Conservation (phyloP, 768 basidiomycete species). For the Symmetrospora coprosmae region DNA sequence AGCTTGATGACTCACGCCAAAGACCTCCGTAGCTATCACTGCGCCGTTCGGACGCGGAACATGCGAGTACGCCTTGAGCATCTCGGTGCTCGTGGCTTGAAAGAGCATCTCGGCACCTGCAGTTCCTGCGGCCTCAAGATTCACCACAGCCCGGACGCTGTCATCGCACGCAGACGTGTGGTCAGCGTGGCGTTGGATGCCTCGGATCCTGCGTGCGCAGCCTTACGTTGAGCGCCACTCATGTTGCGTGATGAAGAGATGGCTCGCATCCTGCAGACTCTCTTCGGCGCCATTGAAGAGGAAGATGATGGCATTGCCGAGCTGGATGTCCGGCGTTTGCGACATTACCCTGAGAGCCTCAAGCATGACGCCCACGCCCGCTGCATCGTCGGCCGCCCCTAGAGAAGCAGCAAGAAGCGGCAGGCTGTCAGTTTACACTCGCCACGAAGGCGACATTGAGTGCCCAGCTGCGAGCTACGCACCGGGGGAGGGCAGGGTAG, state of each 20-base stretch:
- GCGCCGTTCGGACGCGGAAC: conserved; percentile 80
- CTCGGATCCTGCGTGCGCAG: conserved; percentile 50
- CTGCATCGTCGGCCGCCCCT: conserved; percentile 74
- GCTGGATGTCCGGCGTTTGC: conserved; percentile 53
- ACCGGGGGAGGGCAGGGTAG: conserved; percentile 67
- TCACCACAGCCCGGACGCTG: conserved; percentile 71
- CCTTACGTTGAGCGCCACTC: conserved; percentile 40
- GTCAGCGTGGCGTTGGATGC: too few species aligned
- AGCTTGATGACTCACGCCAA: conserved; percentile 75
- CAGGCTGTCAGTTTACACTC: too few species aligned
- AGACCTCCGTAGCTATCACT: conserved; percentile 77
- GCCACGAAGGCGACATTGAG: too few species aligned
- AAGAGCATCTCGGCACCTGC: conserved; percentile 79
- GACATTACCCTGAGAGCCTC: conserved; percentile 65
- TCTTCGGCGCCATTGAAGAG: conserved; percentile 92
- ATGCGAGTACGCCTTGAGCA: conserved; percentile 78
- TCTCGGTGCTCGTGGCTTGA: conserved; percentile 72
- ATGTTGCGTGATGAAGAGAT: conserved; percentile 84
- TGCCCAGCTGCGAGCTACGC: not conserved
- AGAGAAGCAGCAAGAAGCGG: too few species aligned
- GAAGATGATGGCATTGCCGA: conserved; percentile 65
- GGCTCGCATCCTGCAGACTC: conserved; percentile 83
- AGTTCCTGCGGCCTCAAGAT: conserved; percentile 81
- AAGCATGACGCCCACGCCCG: conserved; percentile 80
- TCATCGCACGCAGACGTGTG: too few species aligned